Evolutionary conservation across 192 early-diverging fungal genomes (phyloP).

Genomic region (Umbelopsis vinacea): DNA sequence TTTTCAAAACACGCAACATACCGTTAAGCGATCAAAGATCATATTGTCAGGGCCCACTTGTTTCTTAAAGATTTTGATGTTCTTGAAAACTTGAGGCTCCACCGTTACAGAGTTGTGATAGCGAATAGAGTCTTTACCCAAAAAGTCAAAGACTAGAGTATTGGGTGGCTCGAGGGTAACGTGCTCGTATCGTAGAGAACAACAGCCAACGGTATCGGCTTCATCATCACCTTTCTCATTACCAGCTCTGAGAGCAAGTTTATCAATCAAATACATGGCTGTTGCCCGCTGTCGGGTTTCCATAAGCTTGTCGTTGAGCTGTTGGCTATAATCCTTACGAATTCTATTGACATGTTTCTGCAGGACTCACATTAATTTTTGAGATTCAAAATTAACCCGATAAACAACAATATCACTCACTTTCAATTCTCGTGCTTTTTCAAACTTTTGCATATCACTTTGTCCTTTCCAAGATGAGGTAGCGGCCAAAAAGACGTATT

Average conservation of each 20-base stretch:
- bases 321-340: conserved; percentile 75
- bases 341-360: conserved; percentile 76
- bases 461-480: conserved; percentile 93
- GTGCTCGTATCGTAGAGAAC: conserved; percentile 94
- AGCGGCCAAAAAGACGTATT: conserved; percentile 96
- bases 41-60: conserved; percentile 76
- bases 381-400: not conserved
- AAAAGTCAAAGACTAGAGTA: conserved; percentile 90
- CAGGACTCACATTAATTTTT: not conserved
- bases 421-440: conserved; percentile 90
- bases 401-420: conserved; percentile 27
- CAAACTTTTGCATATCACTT: conserved; percentile 95
- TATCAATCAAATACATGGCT: conserved; percentile 95
- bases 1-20: conserved; percentile 41
- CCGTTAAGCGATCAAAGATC: conserved; percentile 92
- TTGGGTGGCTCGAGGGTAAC: conserved; percentile 83
- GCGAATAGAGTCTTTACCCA: conserved; percentile 98
- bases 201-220: conserved; percentile 98
- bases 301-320: conserved; percentile 82
- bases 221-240: conserved; percentile 98
- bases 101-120: conserved; percentile 87
- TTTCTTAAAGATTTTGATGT: conserved; percentile 87
- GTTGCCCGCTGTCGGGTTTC: conserved; percentile 89
- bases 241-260: conserved; percentile 92
- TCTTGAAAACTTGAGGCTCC: conserved; percentile 91